Conservation (phyloP, 2,329 filamentous ascomycete species). For the Epichloe sibirici region DNA sequence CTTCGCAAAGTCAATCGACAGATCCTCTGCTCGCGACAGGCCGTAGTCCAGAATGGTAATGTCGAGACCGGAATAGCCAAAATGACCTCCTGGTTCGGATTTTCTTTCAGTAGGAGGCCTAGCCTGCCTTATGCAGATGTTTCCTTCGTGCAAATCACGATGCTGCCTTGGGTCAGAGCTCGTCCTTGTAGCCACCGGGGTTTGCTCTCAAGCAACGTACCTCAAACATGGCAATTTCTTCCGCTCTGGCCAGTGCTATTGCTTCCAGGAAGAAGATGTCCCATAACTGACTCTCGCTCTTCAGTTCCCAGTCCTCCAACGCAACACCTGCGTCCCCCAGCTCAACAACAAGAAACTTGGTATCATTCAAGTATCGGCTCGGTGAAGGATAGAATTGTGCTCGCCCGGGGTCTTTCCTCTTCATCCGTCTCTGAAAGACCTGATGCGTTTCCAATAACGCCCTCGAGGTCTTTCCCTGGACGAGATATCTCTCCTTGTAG, state of each 20-base stretch:
- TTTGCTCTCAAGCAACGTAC: constrained; percentile 20
- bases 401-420: constrained; percentile 41
- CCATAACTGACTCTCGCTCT: constrained; percentile 41
- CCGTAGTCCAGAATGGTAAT: constrained; percentile 56
- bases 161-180: constrained; percentile 30
- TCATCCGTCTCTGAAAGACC: constrained; percentile 39
- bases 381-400: constrained; percentile 52
- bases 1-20: constrained; percentile 21
- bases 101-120: constrained; percentile 21
- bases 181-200: neutral
- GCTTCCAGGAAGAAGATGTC: constrained; percentile 50
- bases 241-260: constrained; percentile 47
- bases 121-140: constrained; percentile 43
- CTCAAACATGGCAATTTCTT: constrained; percentile 47
- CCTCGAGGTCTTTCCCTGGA: constrained; percentile 41
- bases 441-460: constrained; percentile 48
- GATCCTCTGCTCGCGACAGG: constrained; percentile 44
- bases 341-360: constrained; percentile 49
- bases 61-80: constrained; percentile 48
- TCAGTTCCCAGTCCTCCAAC: constrained; percentile 44
- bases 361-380: constrained; percentile 44
- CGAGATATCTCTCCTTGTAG: constrained; percentile 52
- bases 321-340: constrained; percentile 50
- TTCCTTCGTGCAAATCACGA: constrained; percentile 53
- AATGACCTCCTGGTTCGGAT: constrained; percentile 24